Conservation (phyloP, 352 stramenopile genomes). For the Phytophthora niederhauseri region DNA sequence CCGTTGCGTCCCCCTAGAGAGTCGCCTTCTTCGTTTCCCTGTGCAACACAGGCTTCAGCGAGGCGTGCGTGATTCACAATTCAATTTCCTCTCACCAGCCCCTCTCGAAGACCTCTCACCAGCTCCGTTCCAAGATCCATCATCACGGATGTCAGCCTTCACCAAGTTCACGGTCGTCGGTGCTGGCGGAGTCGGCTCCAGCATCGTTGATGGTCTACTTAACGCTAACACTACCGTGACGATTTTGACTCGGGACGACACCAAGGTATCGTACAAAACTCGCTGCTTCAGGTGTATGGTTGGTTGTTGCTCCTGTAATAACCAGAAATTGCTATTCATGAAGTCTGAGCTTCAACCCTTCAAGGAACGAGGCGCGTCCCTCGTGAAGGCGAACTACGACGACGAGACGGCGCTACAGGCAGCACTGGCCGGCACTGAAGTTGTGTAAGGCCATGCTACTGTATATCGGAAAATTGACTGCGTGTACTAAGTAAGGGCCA, state of each 20-base stretch:
- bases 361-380: neutral
- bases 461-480: neutral
- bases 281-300: neutral
- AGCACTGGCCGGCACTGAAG: neutral
- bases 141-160: conserved; percentile 17
- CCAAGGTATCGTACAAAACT: neutral
- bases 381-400: neutral
- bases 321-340: neutral
- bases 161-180: conserved; percentile 32
- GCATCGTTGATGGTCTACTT: conserved; percentile 24
- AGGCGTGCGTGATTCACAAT: neutral
- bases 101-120: neutral
- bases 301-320: neutral
- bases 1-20: too few species aligned
- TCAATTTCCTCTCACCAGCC: neutral
- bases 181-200: conserved; percentile 22
- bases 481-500: neutral
- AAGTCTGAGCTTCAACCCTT: neutral
- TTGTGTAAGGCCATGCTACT: neutral
- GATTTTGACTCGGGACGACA: conserved; percentile 19
- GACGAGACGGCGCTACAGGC: neutral
- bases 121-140: neutral
- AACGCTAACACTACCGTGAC: conserved; percentile 27
- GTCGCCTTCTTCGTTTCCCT: too few species aligned
- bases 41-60: too few species aligned